A percentile compares a stretch with the other conserved stretches of the same genome.
Evolutionary conservation across 345 rosid genomes (phyloP).

Genomic region (Camelina neglecta): DNA sequence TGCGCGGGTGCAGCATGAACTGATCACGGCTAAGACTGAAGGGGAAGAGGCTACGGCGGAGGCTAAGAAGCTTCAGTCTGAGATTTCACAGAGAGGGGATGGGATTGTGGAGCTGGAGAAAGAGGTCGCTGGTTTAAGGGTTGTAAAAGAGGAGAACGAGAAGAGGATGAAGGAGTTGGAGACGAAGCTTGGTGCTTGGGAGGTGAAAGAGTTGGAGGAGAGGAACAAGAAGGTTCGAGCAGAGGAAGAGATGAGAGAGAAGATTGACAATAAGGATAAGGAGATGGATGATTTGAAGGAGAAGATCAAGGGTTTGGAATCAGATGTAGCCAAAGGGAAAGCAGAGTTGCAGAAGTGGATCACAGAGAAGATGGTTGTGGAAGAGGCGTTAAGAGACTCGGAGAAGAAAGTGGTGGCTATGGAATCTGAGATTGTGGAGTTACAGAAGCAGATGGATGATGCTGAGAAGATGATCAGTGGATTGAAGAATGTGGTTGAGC

Average conservation of each 20-base stretch:
- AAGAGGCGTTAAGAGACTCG: conserved; percentile 47
- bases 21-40: conserved; percentile 57
- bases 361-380: conserved; percentile 49
- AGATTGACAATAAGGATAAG: conserved; percentile 55
- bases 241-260: conserved; percentile 72
- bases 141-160: conserved; percentile 56
- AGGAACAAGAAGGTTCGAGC: conserved; percentile 59
- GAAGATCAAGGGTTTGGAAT: conserved; percentile 53
- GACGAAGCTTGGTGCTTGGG: conserved; percentile 61
- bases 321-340: conserved; percentile 36
- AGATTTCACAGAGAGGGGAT: conserved; percentile 46
- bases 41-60: conserved; percentile 56
- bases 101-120: conserved; percentile 50
- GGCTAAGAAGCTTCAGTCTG: conserved; percentile 43
- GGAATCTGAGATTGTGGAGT: conserved; percentile 49
- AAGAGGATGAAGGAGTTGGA: conserved; percentile 68
- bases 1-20: conserved; percentile 67
- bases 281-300: conserved; percentile 48
- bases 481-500: conserved; percentile 57
- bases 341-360: conserved; percentile 47
- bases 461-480: conserved; percentile 51
- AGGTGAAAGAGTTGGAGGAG: conserved; percentile 62
- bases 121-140: conserved; percentile 57
- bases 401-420: conserved; percentile 46
- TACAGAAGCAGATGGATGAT: conserved; percentile 53